A percentile compares a stretch with the other conserved stretches of the same genome.
phyloP scores from a whole-genome alignment of 495 filamentous ascomycete species.

The Penicillium maclennaniae region DNA sequence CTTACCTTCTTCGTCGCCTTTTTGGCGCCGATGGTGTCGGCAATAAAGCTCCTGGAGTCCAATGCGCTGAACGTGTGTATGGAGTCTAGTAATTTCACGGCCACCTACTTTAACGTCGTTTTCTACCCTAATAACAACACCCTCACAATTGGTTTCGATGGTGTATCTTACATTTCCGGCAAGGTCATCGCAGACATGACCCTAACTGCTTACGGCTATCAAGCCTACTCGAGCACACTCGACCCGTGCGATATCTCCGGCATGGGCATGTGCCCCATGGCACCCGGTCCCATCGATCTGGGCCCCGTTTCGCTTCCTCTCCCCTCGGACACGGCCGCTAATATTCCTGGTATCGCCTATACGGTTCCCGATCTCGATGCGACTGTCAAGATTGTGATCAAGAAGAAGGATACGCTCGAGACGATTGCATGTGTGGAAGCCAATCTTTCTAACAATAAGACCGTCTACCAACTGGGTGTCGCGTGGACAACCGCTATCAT shows the following conservation, averaged over 20 bases:
- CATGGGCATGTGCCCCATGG: conserved; percentile 89
- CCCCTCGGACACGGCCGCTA: conserved; percentile 47
- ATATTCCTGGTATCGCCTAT: conserved; percentile 82
- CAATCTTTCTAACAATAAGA: conserved; percentile 85
- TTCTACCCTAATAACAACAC: conserved; percentile 75
- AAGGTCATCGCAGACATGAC: conserved; percentile 75
- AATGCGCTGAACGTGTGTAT: conserved; percentile 77
- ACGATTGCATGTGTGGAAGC: conserved; percentile 87
- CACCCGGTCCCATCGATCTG: conserved; percentile 73
- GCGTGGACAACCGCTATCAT: conserved; percentile 88
- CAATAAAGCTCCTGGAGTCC: conserved; percentile 56
- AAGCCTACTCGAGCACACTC: conserved; percentile 57
- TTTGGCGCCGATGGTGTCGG: conserved; percentile 36
- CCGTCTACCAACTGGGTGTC: conserved; percentile 83
- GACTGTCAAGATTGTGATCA: conserved; percentile 77
- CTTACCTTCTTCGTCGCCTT: conserved; percentile 39
- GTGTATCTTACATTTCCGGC: conserved; percentile 79
- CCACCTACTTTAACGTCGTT: conserved; percentile 74
- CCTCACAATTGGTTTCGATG: conserved; percentile 71
- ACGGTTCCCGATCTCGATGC: conserved; percentile 91
- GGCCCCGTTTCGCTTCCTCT: conserved; percentile 62
- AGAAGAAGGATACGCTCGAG: conserved; percentile 52
- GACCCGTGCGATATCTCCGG: conserved; percentile 73
- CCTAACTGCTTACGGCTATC: conserved; percentile 79
- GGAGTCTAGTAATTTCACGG: conserved; percentile 73